These are phyloP conservation scores for Syncephalastrum racemosum DNA, from an alignment of 371 early-diverging fungal genomes.

Conservation along the genomic window DNA sequence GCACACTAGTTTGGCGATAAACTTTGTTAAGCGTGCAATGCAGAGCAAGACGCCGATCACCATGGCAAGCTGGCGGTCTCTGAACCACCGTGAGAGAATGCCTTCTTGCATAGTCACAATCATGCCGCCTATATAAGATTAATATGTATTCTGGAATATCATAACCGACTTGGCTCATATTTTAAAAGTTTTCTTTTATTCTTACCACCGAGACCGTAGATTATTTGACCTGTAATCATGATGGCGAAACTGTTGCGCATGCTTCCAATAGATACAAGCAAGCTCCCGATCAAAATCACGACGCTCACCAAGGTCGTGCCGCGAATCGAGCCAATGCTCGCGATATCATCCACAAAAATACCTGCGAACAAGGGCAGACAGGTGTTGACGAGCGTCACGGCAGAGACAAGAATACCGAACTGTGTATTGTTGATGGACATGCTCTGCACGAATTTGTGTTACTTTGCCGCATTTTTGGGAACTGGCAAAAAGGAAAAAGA, in stretches of 20 bases:
- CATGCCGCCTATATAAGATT: too few relatives aligned
- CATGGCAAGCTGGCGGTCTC: constrained; percentile 38
- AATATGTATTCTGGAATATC: background rate
- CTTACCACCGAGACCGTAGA: constrained; percentile 43
- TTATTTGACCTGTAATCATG: constrained; percentile 44
- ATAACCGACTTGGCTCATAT: too few relatives aligned
- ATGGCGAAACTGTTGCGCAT: constrained; percentile 28
- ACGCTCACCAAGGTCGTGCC: constrained; percentile 34
- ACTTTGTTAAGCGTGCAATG: constrained; percentile 39
- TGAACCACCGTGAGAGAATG: constrained; percentile 45
- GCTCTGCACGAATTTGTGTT: constrained; percentile 14
- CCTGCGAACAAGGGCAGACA: constrained; percentile 70
- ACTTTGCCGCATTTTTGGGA: background rate
- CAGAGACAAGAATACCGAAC: constrained; percentile 68
- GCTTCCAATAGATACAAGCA: constrained; percentile 35
- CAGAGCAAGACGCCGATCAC: constrained; percentile 35
- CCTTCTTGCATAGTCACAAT: constrained; percentile 50
- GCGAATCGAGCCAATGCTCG: constrained; percentile 38
- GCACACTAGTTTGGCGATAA: constrained; percentile 39
- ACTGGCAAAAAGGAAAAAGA: constrained; percentile 6
- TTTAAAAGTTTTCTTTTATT: background rate
- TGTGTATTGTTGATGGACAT: constrained; percentile 67
- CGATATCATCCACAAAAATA: constrained; percentile 47
- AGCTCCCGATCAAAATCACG: constrained; percentile 33
- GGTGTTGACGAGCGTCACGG: constrained; percentile 71